A percentile compares a stretch with the other conserved stretches of the same genome.
Evolutionary conservation across 1,139 yeast genomes (phyloP).

Genomic region (Pichia inconspicua): DNA sequence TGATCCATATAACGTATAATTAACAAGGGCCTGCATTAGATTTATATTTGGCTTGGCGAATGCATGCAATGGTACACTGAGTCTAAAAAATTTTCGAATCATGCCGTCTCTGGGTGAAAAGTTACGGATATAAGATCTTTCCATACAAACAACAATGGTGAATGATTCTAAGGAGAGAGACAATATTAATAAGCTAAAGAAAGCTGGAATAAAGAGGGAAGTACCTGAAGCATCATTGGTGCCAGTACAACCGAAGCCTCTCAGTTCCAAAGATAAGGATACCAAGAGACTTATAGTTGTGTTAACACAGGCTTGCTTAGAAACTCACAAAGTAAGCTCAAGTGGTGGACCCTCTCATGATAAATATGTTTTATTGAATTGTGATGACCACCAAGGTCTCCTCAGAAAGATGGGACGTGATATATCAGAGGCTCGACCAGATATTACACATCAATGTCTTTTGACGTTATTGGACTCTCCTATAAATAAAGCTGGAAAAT

Average conservation of each 20-base stretch:
- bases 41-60: no score
- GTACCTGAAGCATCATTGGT: slow-evolving; percentile 63
- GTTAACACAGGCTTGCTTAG: slow-evolving; percentile 88
- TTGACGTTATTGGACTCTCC: slow-evolving; percentile 91
- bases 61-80: no score
- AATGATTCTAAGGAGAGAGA: slow-evolving; percentile 39
- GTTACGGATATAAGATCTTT: not conserved
- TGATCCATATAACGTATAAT: no score
- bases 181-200: slow-evolving; percentile 28
- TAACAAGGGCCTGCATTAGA: no score
- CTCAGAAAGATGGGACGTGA: slow-evolving; percentile 94
- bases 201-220: slow-evolving; percentile 27
- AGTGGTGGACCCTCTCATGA: slow-evolving; percentile 78
- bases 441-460: slow-evolving; percentile 92
- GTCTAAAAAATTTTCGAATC: not conserved
- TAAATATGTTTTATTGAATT: slow-evolving; percentile 83
- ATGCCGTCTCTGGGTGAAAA: not conserved
- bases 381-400: slow-evolving; percentile 97
- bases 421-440: slow-evolving; percentile 97
- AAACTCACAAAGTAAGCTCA: slow-evolving; percentile 79
- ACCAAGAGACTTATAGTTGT: slow-evolving; percentile 87
- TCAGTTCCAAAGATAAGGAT: slow-evolving; percentile 72
- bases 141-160: slow-evolving; percentile 26
- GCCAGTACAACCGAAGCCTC: slow-evolving; percentile 77
- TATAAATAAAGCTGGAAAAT: slow-evolving; percentile 90